phyloP scores from a whole-genome alignment of 2,329 filamentous ascomycete genomes.

The Westerdykella ornata region DNA sequence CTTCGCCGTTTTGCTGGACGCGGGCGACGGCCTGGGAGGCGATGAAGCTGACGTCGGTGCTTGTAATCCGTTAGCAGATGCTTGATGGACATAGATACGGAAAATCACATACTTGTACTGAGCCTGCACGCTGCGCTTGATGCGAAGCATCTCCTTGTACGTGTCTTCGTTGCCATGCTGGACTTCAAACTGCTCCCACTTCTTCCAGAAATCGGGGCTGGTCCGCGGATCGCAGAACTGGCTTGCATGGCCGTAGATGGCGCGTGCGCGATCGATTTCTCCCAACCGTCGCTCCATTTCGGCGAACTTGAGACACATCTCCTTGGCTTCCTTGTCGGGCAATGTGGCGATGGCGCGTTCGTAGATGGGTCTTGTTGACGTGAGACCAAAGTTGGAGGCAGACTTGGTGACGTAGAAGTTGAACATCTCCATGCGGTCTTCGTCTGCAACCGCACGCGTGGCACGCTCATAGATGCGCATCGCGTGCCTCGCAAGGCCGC shows the following conservation, averaged over 20 bases:
- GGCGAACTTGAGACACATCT: conserved; percentile 98
- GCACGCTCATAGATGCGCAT: conserved; percentile 99
- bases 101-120: conserved; percentile 71
- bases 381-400: conserved; percentile 93
- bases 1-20: conserved; percentile 55
- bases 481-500: conserved; percentile 86
- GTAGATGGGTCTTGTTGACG: conserved; percentile 91
- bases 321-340: conserved; percentile 84
- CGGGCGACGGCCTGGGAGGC: conserved; percentile 88
- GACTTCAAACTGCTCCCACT: conserved; percentile 96
- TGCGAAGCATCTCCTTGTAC: conserved; percentile 97
- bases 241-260: conserved; percentile 92
- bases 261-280: conserved; percentile 88
- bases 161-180: conserved; percentile 98
- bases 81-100: background rate
- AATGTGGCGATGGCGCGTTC: conserved; percentile 91
- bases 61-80: conserved; percentile 37
- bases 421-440: conserved; percentile 95
- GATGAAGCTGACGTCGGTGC: conserved; percentile 96
- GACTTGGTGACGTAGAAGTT: conserved; percentile 99
- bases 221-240: conserved; percentile 96
- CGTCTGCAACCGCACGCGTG: conserved; percentile 87
- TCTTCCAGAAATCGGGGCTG: conserved; percentile 84
- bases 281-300: conserved; percentile 90
- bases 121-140: conserved; percentile 94